A percentile compares a stretch with the other conserved stretches of the same genome.
Conservation (phyloP, 2,329 filamentous ascomycete species). For the Calonectria pteridis region DNA sequence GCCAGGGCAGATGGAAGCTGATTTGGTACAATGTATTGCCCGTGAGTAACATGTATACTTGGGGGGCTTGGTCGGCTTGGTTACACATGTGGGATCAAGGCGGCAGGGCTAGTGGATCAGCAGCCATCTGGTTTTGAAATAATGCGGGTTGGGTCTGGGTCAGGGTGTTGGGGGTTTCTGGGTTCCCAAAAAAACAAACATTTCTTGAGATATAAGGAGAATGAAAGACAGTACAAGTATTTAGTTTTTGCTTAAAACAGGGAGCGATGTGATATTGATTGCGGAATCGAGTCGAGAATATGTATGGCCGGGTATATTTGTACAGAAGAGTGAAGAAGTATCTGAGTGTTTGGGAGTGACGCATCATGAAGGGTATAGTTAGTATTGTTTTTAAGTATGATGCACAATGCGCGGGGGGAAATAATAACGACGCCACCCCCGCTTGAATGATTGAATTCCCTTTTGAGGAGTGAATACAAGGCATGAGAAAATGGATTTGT, state of each 20-base stretch:
- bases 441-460: background rate
- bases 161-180: constrained; percentile 29
- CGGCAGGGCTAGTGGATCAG: background rate
- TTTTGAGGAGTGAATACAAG: background rate
- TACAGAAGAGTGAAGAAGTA: constrained; percentile 30
- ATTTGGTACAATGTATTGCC: background rate
- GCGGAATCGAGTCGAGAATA: constrained; percentile 23
- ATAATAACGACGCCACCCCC: background rate
- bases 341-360: background rate
- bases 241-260: constrained; percentile 24
- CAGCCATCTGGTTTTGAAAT: background rate
- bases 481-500: background rate
- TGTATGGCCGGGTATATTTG: constrained; percentile 35
- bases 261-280: constrained; percentile 24
- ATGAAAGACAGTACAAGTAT: background rate
- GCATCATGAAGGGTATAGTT: background rate
- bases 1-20: background rate
- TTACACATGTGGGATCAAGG: background rate
- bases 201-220: constrained; percentile 17
- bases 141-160: constrained; percentile 12
- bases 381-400: background rate
- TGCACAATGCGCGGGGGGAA: background rate
- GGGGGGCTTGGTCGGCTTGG: background rate
- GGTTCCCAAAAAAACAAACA: constrained; percentile 23
- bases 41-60: background rate